phyloP scores from a whole-genome alignment of 2,329 filamentous ascomycete species.

The Apiospora marii region DNA sequence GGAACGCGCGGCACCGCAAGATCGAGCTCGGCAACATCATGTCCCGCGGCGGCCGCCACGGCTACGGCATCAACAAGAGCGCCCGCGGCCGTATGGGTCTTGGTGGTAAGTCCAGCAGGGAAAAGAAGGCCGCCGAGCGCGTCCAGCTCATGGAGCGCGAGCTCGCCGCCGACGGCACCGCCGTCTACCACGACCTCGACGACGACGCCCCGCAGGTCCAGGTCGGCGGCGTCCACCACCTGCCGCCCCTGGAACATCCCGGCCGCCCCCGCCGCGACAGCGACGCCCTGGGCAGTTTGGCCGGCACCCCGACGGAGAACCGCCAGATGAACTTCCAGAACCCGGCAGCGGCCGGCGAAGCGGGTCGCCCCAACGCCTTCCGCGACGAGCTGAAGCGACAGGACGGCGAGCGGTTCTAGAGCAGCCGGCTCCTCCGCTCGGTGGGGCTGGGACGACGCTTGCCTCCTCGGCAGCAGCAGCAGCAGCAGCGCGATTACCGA shows the following conservation, averaged over 20 bases:
- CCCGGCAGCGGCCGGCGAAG: slow-evolving; percentile 29
- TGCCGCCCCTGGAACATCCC: background rate
- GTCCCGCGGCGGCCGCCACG: slow-evolving; percentile 50
- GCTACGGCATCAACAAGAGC: slow-evolving; percentile 53
- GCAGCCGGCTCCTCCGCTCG: background rate
- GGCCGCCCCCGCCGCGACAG: slow-evolving; percentile 49
- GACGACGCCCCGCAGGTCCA: slow-evolving; percentile 33
- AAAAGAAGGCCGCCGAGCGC: slow-evolving; percentile 42
- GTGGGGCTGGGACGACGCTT: background rate
- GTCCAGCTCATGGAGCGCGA: slow-evolving; percentile 56
- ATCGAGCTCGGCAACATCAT: slow-evolving; percentile 62
- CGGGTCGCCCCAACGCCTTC: slow-evolving; percentile 49
- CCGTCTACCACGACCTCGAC: slow-evolving; percentile 49
- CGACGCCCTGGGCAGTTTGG: slow-evolving; percentile 58
- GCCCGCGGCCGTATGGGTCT: slow-evolving; percentile 45
- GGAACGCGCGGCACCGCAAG: slow-evolving; percentile 58
- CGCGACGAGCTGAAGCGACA: slow-evolving; percentile 60
- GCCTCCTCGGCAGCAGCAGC: background rate
- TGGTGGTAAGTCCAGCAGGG: slow-evolving; percentile 34
- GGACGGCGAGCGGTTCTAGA: slow-evolving; percentile 47
- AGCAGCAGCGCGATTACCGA: background rate
- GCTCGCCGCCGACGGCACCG: slow-evolving; percentile 38
- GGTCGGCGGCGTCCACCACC: background rate
- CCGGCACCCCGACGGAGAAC: slow-evolving; percentile 54
- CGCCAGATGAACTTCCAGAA: slow-evolving; percentile 48